These are phyloP conservation scores for Elsinoe fawcettii DNA, from an alignment of 2,329 filamentous ascomycete genomes.

Conservation along the genomic window DNA sequence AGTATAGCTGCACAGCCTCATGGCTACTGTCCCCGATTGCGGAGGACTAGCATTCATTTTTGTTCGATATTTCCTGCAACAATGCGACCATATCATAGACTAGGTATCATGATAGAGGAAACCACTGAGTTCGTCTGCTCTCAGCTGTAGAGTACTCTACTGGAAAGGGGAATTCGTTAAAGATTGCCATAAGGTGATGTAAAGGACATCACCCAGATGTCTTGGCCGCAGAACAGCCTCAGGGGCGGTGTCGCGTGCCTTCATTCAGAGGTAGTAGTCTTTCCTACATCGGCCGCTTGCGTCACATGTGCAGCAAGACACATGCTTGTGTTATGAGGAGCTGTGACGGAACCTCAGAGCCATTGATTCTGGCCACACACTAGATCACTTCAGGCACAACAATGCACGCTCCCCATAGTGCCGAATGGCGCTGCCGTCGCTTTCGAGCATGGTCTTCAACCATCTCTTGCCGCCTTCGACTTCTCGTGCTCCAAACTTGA, in stretches of 20 bases:
- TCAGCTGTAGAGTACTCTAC: too few relatives aligned
- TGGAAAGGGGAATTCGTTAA: too few relatives aligned
- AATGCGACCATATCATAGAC: too few relatives aligned
- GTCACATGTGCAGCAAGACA: neutral
- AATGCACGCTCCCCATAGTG: constrained; percentile 75
- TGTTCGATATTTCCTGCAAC: too few relatives aligned
- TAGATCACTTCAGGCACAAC: constrained; percentile 57
- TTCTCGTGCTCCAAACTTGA: constrained; percentile 79
- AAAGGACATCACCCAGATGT: neutral
- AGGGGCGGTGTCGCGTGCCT: neutral
- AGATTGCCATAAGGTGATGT: too few relatives aligned
- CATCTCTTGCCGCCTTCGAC: constrained; percentile 76
- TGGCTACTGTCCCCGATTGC: neutral
- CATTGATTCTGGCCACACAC: too few relatives aligned
- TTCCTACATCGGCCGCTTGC: neutral
- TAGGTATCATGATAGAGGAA: too few relatives aligned
- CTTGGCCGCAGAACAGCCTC: neutral
- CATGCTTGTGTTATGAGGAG: too few relatives aligned
- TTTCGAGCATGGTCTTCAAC: constrained; percentile 65
- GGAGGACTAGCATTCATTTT: too few relatives aligned
- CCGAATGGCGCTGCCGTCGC: constrained; percentile 62
- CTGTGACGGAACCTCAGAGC: too few relatives aligned
- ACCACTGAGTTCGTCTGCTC: too few relatives aligned
- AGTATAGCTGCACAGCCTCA: constrained; percentile 1
- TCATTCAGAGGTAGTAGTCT: too few relatives aligned